Evolutionary conservation across 352 stramenopile genomes (phyloP).

Genomic region (Phytophthora sansomeana): DNA sequence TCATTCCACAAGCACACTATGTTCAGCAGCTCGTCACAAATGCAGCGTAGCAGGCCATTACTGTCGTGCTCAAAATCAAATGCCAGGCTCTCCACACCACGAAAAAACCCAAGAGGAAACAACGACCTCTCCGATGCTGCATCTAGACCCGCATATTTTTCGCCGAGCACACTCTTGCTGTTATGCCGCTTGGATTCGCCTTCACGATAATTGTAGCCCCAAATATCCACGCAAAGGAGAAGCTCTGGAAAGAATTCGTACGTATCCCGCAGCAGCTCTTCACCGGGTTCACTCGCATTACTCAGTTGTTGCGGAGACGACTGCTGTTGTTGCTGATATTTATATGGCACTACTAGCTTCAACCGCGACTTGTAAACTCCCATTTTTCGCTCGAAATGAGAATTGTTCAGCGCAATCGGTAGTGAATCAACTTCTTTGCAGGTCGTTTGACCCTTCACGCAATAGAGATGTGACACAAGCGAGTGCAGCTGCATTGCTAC

Average conservation of each 20-base stretch:
- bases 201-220: slow-evolving; percentile 61
- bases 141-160: slow-evolving; percentile 4
- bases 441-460: slow-evolving; percentile 50
- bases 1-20: slow-evolving; percentile 84
- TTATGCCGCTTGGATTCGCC: slow-evolving; percentile 33
- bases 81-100: slow-evolving; percentile 43
- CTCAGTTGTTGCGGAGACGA: slow-evolving; percentile 32
- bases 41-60: slow-evolving; percentile 63
- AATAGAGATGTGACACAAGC: slow-evolving; percentile 76
- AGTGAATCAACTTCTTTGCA: slow-evolving; percentile 72
- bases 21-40: slow-evolving; percentile 78
- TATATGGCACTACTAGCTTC: slow-evolving; percentile 67
- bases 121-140: slow-evolving; percentile 17
- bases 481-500: slow-evolving; percentile 82
- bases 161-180: slow-evolving; percentile 19
- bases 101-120: slow-evolving; percentile 61
- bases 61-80: slow-evolving; percentile 77
- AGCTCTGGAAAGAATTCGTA: slow-evolving; percentile 78
- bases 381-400: slow-evolving; percentile 80
- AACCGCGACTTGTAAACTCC: slow-evolving; percentile 75
- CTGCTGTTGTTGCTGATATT: slow-evolving; percentile 43
- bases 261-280: slow-evolving; percentile 68
- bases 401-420: slow-evolving; percentile 69
- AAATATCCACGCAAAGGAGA: slow-evolving; percentile 72
- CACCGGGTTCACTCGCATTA: slow-evolving; percentile 29